Evolutionary conservation across 2,329 filamentous ascomycete genomes (phyloP).

Genomic region (Cladosporium sp.): DNA sequence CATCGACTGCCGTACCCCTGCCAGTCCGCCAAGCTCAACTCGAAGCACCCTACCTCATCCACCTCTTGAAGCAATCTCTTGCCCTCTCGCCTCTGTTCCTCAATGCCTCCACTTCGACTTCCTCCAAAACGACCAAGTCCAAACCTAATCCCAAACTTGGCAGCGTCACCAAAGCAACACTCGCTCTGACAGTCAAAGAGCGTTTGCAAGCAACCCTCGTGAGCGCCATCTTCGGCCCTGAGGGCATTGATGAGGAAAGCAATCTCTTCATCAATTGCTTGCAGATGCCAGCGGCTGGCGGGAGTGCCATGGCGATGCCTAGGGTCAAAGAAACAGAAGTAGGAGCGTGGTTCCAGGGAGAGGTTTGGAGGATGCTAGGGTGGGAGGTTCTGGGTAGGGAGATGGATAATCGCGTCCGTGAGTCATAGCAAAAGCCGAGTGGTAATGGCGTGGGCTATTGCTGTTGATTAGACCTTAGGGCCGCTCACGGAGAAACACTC

Average conservation of each 20-base stretch:
- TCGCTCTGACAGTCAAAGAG: constrained; percentile 37
- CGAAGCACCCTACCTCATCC: constrained; percentile 40
- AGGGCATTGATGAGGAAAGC: constrained; percentile 25
- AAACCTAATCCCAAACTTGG: constrained; percentile 23
- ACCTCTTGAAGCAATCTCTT: constrained; percentile 39
- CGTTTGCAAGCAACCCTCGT: constrained; percentile 44
- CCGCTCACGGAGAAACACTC: background rate
- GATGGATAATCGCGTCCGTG: background rate
- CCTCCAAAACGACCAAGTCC: constrained; percentile 22
- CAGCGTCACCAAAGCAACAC: constrained; percentile 27
- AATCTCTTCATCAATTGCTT: constrained; percentile 41
- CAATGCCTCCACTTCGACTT: constrained; percentile 8
- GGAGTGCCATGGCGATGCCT: constrained; percentile 24
- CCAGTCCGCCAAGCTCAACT: constrained; percentile 25
- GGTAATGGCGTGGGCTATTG: too few species aligned
- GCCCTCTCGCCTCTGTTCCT: constrained; percentile 36
- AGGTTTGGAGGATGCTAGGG: constrained; percentile 55
- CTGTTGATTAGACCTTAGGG: too few species aligned
- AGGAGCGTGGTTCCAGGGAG: constrained; percentile 51
- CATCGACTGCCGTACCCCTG: background rate
- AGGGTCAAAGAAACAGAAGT: constrained; percentile 39
- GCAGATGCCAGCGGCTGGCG: constrained; percentile 34
- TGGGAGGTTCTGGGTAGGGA: constrained; percentile 42
- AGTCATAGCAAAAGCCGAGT: background rate
- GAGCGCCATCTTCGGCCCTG: constrained; percentile 39